Conservation (phyloP, 345 rosid species). For the Hypericum androsaemum region DNA sequence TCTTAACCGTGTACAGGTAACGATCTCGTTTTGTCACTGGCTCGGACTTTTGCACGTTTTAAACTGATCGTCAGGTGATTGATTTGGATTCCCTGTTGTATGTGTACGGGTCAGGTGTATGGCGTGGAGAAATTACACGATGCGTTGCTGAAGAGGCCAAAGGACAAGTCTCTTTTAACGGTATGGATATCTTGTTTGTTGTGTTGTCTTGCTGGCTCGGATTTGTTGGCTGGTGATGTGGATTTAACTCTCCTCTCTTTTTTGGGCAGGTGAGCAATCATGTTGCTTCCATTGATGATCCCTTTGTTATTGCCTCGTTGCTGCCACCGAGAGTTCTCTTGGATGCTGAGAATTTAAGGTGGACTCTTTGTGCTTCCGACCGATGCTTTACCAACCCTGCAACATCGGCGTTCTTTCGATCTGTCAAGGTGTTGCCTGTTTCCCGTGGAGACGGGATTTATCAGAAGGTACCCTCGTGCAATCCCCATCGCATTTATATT, state of each 20-base stretch:
- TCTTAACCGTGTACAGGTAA: conserved; percentile 81
- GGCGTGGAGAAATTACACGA: conserved; percentile 86
- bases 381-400: conserved; percentile 84
- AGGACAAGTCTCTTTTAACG: conserved; percentile 70
- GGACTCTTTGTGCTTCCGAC: conserved; percentile 96
- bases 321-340: conserved; percentile 76
- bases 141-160: conserved; percentile 71
- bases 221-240: conserved; percentile 1
- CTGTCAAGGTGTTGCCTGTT: conserved; percentile 86
- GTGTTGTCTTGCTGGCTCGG: background rate
- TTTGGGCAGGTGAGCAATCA: conserved; percentile 80
- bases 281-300: conserved; percentile 94
- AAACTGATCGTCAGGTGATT: background rate
- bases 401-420: conserved; percentile 75
- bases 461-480: conserved; percentile 77
- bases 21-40: background rate
- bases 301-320: conserved; percentile 78
- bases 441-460: conserved; percentile 91
- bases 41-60: background rate
- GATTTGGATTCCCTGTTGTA: background rate
- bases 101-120: conserved; percentile 44
- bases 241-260: background rate
- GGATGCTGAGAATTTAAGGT: conserved; percentile 78
- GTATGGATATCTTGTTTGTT: conserved; percentile 24
- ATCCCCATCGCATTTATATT: no score